Base-by-base conservation (phyloP, 2,329 filamentous ascomycete species). In the Pseudofabraea citricarpa region DNA sequence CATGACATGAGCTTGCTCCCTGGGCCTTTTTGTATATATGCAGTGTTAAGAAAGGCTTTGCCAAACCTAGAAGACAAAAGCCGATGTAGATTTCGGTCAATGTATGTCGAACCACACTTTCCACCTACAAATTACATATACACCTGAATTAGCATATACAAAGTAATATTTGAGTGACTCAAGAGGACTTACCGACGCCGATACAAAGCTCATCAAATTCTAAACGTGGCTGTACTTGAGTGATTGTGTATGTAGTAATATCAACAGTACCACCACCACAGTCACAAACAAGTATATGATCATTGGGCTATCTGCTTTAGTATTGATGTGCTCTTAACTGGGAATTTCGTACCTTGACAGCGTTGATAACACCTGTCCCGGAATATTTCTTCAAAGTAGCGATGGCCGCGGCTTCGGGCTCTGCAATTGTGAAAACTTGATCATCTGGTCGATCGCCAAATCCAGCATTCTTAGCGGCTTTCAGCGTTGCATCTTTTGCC, bases 251-350 rank as follows among this genome's bases (percentile, higher is more conserved):
- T 3, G 54, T 55, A 3, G 55, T 57, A 3, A 57, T 52, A 26
- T 57, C 55, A 19, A 56, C 42, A 8, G 55, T 57, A 2, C 54
- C 52, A 3, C 54, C 54, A 12, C 55, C 55, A 38, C 54, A 56
- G 9, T 57, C 54, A 24, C 54, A 57, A 1, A 57, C 46, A 0
- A 56, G 38, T 5, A 57, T 50, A 18, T 54, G 45, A 2, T 57
- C 53, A 9, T 42, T 26, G 1, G 15, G 2, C 54, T 57, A 39
- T 1, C 1, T 18, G 35, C 5, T 3, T 49, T 29, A 49, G n/a
- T n/a, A n/a, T n/a, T n/a, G n/a, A n/a, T n/a, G n/a, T n/a, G n/a
- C n/a, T n/a, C n/a, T n/a, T n/a, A n/a, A n/a, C n/a, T n/a, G n/a
- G n/a, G n/a, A n/a, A n/a, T n/a, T n/a, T 35, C 42, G 8, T 47